Conservation (phyloP, 371 early-diverging fungal species). For the Mucor mucedo region DNA sequence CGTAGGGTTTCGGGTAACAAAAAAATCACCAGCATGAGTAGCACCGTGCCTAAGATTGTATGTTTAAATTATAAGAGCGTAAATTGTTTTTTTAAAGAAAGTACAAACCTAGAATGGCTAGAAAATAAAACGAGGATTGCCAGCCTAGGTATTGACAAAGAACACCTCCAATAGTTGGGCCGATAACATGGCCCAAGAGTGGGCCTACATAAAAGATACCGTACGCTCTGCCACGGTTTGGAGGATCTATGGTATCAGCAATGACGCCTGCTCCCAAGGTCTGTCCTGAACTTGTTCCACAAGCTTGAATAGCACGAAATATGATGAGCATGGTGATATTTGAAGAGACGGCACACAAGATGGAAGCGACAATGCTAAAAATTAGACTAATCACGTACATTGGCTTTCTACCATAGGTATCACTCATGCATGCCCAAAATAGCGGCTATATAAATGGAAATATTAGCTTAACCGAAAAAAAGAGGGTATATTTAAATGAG, state of each 20-base stretch:
- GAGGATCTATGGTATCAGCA: conserved; percentile 34
- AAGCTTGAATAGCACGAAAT: conserved; percentile 70
- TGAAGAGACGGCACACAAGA: conserved; percentile 63
- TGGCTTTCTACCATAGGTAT: conserved; percentile 61
- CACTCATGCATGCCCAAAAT: conserved; percentile 70
- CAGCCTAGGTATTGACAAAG: conserved; percentile 66
- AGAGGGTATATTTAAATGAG: neutral
- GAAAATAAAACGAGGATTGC: conserved; percentile 66
- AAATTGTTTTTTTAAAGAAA: neutral
- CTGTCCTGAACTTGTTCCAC: conserved; percentile 67
- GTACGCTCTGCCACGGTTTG: conserved; percentile 36
- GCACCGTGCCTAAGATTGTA: neutral
- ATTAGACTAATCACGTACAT: conserved; percentile 62
- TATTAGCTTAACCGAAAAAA: neutral
- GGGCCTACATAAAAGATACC: conserved; percentile 41
- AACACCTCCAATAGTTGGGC: conserved; percentile 57
- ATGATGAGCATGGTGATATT: conserved; percentile 57
- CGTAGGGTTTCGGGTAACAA: conserved; percentile 41
- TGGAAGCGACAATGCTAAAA: conserved; percentile 59
- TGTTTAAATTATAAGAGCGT: neutral
- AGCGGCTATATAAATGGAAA: conserved; percentile 40
- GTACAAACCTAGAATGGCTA: conserved; percentile 52
- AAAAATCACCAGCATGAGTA: conserved; percentile 24
- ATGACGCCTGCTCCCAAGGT: conserved; percentile 52
- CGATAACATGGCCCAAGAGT: conserved; percentile 57